Evolutionary conservation across 2,329 filamentous ascomycete species (phyloP).

Genomic region (Rugonectria rugulosa): DNA sequence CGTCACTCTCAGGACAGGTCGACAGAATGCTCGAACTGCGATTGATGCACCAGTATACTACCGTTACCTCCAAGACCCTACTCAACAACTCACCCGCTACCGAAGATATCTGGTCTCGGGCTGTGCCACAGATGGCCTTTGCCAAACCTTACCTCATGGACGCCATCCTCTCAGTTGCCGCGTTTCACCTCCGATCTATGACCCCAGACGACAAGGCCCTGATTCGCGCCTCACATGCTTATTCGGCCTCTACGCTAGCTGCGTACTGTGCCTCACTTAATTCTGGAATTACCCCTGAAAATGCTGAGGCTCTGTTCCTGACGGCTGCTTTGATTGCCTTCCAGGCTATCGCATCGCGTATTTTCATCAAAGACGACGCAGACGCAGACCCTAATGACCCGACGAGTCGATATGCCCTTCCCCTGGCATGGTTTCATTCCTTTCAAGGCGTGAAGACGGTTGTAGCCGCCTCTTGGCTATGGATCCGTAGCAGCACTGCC

Average conservation of each 20-base stretch:
- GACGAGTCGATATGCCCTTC: conserved; percentile 61
- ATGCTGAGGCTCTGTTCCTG: conserved; percentile 69
- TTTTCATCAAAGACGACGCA: conserved; percentile 66
- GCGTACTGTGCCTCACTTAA: conserved; percentile 66
- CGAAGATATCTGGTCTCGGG: conserved; percentile 66
- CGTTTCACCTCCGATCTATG: conserved; percentile 66
- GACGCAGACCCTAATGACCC: conserved; percentile 47
- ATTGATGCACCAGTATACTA: conserved; percentile 71
- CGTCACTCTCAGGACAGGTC: conserved; percentile 44
- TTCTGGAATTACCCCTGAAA: conserved; percentile 63
- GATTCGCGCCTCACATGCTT: conserved; percentile 69
- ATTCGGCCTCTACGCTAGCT: conserved; percentile 69
- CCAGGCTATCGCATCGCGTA: conserved; percentile 68
- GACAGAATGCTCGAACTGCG: conserved; percentile 66
- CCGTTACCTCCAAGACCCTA: conserved; percentile 66
- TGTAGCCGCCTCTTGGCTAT: conserved; percentile 70
- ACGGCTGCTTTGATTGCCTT: conserved; percentile 72
- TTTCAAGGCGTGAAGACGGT: conserved; percentile 73
- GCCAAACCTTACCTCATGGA: conserved; percentile 67
- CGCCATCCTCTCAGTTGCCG: conserved; percentile 69
- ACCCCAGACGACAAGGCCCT: conserved; percentile 65
- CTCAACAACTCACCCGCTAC: conserved; percentile 59
- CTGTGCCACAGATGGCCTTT: conserved; percentile 68
- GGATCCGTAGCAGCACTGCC: conserved; percentile 64
- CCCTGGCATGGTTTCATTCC: conserved; percentile 70